Evolutionary conservation across 1,139 yeast genomes (phyloP).

Genomic region (Geotrichum aggregatum): DNA sequence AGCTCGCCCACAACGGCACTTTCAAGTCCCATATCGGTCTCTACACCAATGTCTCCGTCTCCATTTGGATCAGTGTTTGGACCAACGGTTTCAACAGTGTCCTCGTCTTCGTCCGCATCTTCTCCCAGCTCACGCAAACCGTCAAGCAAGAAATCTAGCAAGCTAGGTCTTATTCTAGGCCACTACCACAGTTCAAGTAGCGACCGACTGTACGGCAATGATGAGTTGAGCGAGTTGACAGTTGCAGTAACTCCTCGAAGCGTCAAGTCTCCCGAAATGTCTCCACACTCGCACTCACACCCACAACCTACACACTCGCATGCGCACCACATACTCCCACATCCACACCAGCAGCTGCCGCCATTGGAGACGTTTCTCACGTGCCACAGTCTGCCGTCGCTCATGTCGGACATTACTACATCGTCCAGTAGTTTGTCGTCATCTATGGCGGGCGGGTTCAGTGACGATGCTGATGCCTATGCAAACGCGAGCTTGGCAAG

Average conservation of each 20-base stretch:
- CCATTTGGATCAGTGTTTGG: too few species aligned
- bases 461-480: not conserved
- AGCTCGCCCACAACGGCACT: too few species aligned
- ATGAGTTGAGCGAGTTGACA: slow-evolving; percentile 7
- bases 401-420: not conserved
- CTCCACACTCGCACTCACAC: not conserved
- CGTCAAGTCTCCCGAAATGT: slow-evolving; percentile 7
- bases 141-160: not conserved
- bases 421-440: not conserved
- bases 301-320: not conserved
- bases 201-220: not conserved
- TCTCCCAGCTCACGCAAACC: too few species aligned
- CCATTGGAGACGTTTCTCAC: slow-evolving; percentile 2
- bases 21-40: not conserved
- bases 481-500: not conserved
- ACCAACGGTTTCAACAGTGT: too few species aligned
- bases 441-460: not conserved
- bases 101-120: not conserved
- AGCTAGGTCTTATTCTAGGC: not conserved
- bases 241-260: slow-evolving; percentile 6
- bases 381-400: slow-evolving; percentile 1
- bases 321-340: not conserved
- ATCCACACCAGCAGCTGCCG: not conserved
- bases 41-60: not conserved
- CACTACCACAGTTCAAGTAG: not conserved